phyloP scores from a whole-genome alignment of 2,329 filamentous ascomycete species.

The Talaromyces amestolkiae region DNA sequence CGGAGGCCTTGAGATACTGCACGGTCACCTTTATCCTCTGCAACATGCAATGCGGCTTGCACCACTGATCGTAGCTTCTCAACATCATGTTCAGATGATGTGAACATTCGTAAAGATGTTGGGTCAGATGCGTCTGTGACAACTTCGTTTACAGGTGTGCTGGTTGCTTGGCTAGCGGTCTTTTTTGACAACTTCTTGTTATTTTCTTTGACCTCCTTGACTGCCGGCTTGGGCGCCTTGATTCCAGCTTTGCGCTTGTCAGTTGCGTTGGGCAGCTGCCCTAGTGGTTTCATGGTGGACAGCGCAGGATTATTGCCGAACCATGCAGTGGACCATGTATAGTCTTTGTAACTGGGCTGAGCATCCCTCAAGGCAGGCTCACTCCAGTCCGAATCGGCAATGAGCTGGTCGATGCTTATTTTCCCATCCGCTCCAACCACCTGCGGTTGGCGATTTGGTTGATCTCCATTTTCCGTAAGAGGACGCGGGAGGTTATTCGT shows the following conservation, averaged over 20 bases:
- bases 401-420: constrained; percentile 17
- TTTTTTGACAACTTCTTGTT: constrained; percentile 23
- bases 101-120: constrained; percentile 24
- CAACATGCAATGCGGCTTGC: constrained; percentile 28
- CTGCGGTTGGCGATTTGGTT: neutral
- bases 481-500: neutral
- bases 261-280: constrained; percentile 64
- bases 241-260: constrained; percentile 54
- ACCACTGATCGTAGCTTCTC: constrained; percentile 30
- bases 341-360: constrained; percentile 72
- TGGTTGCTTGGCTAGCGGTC: constrained; percentile 13
- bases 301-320: constrained; percentile 68
- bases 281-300: constrained; percentile 79
- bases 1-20: constrained; percentile 31
- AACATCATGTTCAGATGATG: constrained; percentile 28
- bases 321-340: constrained; percentile 58
- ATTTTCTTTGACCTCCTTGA: constrained; percentile 36
- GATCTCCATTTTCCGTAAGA: constrained; percentile 8
- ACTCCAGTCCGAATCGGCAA: constrained; percentile 43
- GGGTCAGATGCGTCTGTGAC: constrained; percentile 20
- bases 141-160: constrained; percentile 21
- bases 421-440: constrained; percentile 12
- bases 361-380: constrained; percentile 57
- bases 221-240: constrained; percentile 36
- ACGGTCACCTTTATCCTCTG: constrained; percentile 30